Conservation (phyloP, 805 yeast genomes). For the Candida oleophila region DNA sequence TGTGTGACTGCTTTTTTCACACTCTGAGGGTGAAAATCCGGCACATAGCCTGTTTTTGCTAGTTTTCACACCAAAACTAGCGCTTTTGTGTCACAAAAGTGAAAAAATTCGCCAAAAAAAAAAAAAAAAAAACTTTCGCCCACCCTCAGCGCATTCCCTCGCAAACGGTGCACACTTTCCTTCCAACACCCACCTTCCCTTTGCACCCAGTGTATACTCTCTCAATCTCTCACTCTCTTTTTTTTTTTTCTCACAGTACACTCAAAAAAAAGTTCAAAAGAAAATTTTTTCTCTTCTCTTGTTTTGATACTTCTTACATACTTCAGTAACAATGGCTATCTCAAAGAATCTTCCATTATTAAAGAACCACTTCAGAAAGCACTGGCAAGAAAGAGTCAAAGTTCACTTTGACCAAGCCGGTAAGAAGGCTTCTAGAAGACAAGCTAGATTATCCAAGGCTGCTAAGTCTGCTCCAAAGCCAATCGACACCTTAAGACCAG, state of each 20-base stretch:
- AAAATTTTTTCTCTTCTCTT: constrained; percentile 18
- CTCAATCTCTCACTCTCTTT: neutral
- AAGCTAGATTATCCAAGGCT: constrained; percentile 89
- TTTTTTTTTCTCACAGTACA: constrained; percentile 11
- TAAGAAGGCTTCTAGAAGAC: constrained; percentile 96
- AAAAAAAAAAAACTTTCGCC: neutral
- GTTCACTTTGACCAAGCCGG: constrained; percentile 99
- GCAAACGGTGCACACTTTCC: neutral
- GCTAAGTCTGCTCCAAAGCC: constrained; percentile 98
- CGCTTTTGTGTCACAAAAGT: neutral
- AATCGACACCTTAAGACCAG: constrained; percentile 92
- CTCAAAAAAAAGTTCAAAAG: constrained; percentile 5
- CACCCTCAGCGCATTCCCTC: neutral
- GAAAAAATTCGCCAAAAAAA: neutral
- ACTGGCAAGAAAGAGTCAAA: constrained; percentile 99
- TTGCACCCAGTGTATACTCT: neutral
- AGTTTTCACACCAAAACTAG: neutral
- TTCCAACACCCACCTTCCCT: neutral
- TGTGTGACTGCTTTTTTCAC: constrained; percentile 4
- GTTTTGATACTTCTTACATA: constrained; percentile 10
- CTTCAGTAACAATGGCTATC: constrained; percentile 66
- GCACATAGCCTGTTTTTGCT: neutral
- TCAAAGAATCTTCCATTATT: constrained; percentile 97
- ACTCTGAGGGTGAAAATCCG: neutral
- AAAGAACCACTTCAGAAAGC: constrained; percentile 99